These are phyloP conservation scores for Azolla pinnata DNA, from an alignment of 75 land plant species.

Conservation along the genomic window DNA sequence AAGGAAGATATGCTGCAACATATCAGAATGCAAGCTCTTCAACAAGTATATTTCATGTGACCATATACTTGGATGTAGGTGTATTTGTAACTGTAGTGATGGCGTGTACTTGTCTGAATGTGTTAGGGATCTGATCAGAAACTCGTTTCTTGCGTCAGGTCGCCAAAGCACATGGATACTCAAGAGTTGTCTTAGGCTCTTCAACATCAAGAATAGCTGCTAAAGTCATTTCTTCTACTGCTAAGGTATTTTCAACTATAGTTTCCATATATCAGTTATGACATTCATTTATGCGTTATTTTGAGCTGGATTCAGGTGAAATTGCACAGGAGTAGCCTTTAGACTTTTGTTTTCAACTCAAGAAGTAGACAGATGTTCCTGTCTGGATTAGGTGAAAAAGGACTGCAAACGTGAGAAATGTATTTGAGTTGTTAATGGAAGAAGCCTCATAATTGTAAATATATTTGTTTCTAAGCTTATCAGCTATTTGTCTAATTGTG, in stretches of 20 bases:
- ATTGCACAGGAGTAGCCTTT: background rate
- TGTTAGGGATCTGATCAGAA: background rate
- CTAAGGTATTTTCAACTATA: constrained; percentile 46
- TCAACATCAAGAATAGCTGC: constrained; percentile 78
- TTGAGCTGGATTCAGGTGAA: background rate
- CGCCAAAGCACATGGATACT: constrained; percentile 74
- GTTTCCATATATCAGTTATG: background rate
- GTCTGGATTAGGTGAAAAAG: background rate
- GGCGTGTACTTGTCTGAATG: too few species aligned
- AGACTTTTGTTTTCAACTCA: background rate
- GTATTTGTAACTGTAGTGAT: background rate
- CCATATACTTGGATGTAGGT: background rate
- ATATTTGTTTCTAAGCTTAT: background rate
- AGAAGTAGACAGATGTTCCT: background rate
- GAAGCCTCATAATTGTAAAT: background rate
- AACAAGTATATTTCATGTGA: constrained; percentile 41
- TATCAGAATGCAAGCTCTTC: constrained; percentile 64
- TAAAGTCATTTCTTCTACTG: constrained; percentile 73
- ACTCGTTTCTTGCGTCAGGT: constrained; percentile 28
- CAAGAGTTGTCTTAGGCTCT: constrained; percentile 59
- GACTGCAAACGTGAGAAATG: background rate
- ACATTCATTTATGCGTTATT: background rate
- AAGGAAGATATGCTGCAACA: constrained; percentile 72
- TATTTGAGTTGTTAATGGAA: background rate
- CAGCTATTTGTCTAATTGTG: background rate